Evolutionary conservation across 306 rosid genomes (phyloP).

Genomic region (Heteromeles arbutifolia): DNA sequence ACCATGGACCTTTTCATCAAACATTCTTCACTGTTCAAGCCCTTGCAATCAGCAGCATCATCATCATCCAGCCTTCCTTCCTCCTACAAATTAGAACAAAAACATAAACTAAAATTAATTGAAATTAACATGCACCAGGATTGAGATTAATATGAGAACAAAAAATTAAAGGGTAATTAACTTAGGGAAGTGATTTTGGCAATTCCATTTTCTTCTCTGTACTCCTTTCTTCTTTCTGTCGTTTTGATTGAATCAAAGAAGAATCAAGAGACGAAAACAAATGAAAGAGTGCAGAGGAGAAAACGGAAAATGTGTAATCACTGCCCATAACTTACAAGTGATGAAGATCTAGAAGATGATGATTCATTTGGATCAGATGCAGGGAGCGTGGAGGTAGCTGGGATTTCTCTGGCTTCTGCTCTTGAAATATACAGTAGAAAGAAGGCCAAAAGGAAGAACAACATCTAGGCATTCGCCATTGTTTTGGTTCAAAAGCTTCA

Average conservation of each 20-base stretch:
- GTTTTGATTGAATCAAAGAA: background rate
- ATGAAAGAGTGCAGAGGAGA: too few relatives aligned
- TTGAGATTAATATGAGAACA: background rate
- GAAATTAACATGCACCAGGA: background rate
- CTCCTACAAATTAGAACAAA: conserved; percentile 14
- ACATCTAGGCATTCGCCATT: conserved; percentile 29
- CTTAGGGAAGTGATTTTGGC: background rate
- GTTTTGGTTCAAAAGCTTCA: background rate
- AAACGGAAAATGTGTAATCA: too few relatives aligned
- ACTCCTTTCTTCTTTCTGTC: background rate
- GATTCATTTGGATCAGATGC: conserved; percentile 12
- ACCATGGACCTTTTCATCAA: conserved; percentile 35
- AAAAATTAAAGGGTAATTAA: background rate
- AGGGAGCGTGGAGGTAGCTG: conserved; percentile 4
- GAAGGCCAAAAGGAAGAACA: conserved; percentile 26
- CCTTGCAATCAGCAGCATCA: conserved; percentile 27
- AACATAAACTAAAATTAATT: background rate
- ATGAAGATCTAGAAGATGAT: conserved; percentile 9
- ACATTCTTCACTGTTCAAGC: conserved; percentile 36
- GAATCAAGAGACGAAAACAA: background rate
- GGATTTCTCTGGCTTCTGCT: conserved; percentile 24
- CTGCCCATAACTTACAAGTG: conserved; percentile 21
- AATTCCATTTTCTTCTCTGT: background rate
- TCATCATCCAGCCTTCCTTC: conserved; percentile 16
- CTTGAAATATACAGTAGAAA: conserved; percentile 11